Evolutionary conservation across 805 yeast genomes (phyloP).

Genomic region (Kodamaea nitidulidarum): DNA sequence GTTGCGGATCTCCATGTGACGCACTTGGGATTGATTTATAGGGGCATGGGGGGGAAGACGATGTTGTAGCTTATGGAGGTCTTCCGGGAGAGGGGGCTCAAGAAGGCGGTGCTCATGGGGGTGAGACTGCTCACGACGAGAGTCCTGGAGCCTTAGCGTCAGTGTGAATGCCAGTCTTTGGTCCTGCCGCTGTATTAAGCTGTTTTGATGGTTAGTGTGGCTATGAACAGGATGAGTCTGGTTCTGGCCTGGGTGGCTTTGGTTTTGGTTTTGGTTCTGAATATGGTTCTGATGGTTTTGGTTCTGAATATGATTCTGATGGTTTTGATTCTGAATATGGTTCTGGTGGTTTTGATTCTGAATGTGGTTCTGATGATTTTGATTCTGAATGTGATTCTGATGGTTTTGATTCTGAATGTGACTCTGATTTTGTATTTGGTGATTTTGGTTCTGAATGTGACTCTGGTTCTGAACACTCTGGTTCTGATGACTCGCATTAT

Average conservation of each 20-base stretch:
- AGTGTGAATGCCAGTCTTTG: too few relatives aligned
- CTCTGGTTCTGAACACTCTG: neutral
- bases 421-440: neutral
- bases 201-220: too few relatives aligned
- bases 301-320: too few relatives aligned
- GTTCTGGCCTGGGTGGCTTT: too few relatives aligned
- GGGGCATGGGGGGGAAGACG: conserved; percentile 2
- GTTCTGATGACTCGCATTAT: conserved; percentile 6
- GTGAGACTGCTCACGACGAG: too few relatives aligned
- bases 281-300: neutral
- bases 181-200: too few relatives aligned
- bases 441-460: neutral
- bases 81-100: too few relatives aligned
- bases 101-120: too few relatives aligned
- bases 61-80: conserved; percentile 3
- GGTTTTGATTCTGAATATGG: too few relatives aligned
- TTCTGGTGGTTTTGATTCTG: neutral
- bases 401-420: neutral
- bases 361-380: neutral
- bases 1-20: conserved; percentile 1
- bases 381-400: neutral
- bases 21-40: conserved; percentile 5
- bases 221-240: too few relatives aligned
- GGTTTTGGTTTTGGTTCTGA: neutral
- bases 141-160: too few relatives aligned